phyloP scores from a whole-genome alignment of 306 rosid species.

The Malus asiatica region DNA sequence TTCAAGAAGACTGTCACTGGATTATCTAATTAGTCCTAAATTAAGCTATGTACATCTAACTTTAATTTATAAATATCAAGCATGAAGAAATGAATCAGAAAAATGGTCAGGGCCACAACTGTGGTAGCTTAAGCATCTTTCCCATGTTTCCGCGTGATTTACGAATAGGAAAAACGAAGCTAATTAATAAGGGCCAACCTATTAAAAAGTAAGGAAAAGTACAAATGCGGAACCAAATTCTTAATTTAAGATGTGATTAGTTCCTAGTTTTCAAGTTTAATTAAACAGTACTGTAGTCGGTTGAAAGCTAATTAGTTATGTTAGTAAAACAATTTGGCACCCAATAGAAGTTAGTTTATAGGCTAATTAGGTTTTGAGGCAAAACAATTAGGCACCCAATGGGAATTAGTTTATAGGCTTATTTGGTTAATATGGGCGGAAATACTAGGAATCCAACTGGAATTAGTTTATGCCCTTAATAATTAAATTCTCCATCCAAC shows the following conservation, averaged over 20 bases:
- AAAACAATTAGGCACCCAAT: neutral
- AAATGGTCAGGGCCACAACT: conserved; percentile 24
- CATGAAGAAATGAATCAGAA: neutral
- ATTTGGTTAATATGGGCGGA: no score
- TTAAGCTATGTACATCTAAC: neutral
- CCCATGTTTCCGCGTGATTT: conserved; percentile 25
- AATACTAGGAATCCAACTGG: neutral
- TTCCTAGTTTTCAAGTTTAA: neutral
- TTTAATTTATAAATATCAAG: neutral
- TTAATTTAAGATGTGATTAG: neutral
- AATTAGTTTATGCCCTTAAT: neutral
- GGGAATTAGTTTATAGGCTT: neutral
- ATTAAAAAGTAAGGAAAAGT: neutral
- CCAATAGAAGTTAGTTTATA: neutral
- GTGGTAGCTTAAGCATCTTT: conserved; percentile 17
- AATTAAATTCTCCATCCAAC: neutral
- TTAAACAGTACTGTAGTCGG: neutral
- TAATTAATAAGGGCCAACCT: neutral
- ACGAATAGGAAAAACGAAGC: conserved; percentile 10
- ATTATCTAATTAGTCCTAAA: neutral
- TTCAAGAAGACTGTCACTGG: conserved; percentile 12
- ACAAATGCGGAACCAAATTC: conserved; percentile 7
- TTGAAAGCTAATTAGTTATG: conserved; percentile 3
- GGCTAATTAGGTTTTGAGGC: neutral
- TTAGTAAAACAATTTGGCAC: neutral